Conservation (phyloP, 2,329 filamentous ascomycete species). For the Triangularia setosa region DNA sequence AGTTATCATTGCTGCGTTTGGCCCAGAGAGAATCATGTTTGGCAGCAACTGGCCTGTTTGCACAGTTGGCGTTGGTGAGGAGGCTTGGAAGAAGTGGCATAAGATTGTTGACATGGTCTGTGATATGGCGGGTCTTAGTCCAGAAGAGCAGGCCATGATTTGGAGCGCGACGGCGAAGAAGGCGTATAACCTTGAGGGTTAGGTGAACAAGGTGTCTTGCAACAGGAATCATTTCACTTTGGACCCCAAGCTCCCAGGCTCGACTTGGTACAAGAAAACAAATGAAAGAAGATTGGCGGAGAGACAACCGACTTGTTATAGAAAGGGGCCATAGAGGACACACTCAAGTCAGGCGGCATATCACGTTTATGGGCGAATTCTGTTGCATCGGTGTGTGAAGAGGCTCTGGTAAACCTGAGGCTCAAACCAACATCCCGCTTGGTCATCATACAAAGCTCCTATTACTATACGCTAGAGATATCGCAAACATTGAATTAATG, state of each 20-base stretch:
- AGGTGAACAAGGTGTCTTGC: not conserved
- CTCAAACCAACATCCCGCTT: not conserved
- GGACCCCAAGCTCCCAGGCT: not conserved
- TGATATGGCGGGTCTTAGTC: slow-evolving; percentile 55
- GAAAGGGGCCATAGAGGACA: not conserved
- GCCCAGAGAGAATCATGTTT: slow-evolving; percentile 74
- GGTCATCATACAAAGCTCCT: not conserved
- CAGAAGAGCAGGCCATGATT: slow-evolving; percentile 60
- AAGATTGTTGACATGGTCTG: slow-evolving; percentile 65
- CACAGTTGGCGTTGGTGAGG: slow-evolving; percentile 54
- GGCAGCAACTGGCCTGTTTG: slow-evolving; percentile 93
- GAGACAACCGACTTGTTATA: not conserved
- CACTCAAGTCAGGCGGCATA: not conserved
- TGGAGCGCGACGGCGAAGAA: slow-evolving; percentile 69
- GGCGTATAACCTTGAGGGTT: slow-evolving; percentile 56
- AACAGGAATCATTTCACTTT: not conserved
- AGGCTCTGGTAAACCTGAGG: not conserved
- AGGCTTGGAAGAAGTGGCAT: slow-evolving; percentile 73
- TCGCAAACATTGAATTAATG: no score
- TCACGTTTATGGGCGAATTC: not conserved
- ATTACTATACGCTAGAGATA: no score
- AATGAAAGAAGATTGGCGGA: not conserved
- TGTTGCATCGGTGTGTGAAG: not conserved
- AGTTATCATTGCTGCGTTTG: slow-evolving; percentile 68
- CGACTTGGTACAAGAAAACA: not conserved